A percentile compares a stretch with the other conserved stretches of the same genome.
Evolutionary conservation across 352 stramenopile genomes (phyloP).

Genomic region (Phytophthora pinifolia): DNA sequence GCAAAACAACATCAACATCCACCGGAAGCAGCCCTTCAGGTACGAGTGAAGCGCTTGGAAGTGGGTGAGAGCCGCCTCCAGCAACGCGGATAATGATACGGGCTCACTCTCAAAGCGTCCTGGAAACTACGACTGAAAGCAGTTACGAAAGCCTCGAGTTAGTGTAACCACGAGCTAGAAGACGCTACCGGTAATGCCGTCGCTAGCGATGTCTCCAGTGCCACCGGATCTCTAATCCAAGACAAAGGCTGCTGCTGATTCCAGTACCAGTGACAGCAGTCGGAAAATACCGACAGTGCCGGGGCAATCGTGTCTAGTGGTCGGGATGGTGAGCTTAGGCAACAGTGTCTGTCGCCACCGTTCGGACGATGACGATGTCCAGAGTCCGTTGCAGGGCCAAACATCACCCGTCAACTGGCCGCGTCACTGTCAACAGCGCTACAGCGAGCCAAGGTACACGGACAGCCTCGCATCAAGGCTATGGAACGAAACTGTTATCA

Average conservation of each 20-base stretch:
- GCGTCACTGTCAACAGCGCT: not conserved
- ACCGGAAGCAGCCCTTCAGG: not conserved
- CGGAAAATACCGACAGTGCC: not conserved
- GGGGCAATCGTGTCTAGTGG: not conserved
- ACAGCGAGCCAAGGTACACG: constrained; percentile 5
- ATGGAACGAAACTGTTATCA: constrained; percentile 31
- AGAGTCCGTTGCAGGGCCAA: constrained; percentile 4
- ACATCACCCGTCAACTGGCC: constrained; percentile 2
- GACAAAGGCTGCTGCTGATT: not conserved
- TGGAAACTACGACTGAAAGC: not conserved
- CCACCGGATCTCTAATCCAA: not conserved
- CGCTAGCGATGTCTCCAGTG: not conserved
- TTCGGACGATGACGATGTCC: constrained; percentile 1
- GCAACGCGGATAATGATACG: not conserved
- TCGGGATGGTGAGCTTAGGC: not conserved
- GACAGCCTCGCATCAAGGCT: constrained; percentile 3
- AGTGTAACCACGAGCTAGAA: not conserved
- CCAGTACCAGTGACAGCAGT: constrained; percentile 1
- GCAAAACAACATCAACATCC: not conserved
- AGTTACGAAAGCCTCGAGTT: not conserved
- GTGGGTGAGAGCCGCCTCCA: not conserved
- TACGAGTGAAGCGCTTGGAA: not conserved
- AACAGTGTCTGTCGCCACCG: not conserved
- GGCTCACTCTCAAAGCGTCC: not conserved
- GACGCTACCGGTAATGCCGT: not conserved